Evolutionary conservation across 148 eudicot species (phyloP).

Genomic region (Rhododendron griersonianum): DNA sequence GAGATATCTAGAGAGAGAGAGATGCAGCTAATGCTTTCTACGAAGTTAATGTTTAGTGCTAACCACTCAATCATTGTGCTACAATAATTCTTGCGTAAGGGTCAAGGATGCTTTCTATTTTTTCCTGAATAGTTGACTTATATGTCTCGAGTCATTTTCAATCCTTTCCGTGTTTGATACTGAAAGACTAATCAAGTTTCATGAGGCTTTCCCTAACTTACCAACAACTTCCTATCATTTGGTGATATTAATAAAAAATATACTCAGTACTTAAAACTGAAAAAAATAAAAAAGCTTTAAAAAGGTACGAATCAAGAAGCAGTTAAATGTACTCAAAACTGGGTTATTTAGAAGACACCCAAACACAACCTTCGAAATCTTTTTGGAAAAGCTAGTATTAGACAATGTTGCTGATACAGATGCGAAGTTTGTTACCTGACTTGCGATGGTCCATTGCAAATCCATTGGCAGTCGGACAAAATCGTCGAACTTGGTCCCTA

Average conservation of each 20-base stretch:
- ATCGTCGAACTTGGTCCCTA: constrained; percentile 73
- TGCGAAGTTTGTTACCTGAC: constrained; percentile 33
- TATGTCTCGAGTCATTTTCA: neutral
- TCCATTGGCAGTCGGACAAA: constrained; percentile 57
- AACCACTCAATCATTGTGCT: neutral
- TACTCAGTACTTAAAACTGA: neutral
- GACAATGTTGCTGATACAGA: neutral
- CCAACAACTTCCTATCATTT: neutral
- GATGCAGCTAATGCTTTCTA: neutral
- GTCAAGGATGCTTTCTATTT: neutral
- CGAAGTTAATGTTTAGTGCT: neutral
- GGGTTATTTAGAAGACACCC: neutral
- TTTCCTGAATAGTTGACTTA: neutral
- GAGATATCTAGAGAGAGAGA: neutral
- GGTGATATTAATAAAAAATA: neutral
- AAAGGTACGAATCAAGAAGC: neutral
- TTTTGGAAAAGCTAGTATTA: neutral
- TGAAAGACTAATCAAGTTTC: neutral
- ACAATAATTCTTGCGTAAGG: constrained; percentile 5
- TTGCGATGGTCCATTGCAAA: constrained; percentile 61
- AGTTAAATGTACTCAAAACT: neutral
- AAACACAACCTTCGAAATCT: neutral
- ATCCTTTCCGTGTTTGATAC: neutral
- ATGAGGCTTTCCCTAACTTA: neutral
- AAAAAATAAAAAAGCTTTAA: too few species aligned